These are phyloP conservation scores for Pugionium dolabratum DNA, from an alignment of 345 rosid species.

Conservation along the genomic window DNA sequence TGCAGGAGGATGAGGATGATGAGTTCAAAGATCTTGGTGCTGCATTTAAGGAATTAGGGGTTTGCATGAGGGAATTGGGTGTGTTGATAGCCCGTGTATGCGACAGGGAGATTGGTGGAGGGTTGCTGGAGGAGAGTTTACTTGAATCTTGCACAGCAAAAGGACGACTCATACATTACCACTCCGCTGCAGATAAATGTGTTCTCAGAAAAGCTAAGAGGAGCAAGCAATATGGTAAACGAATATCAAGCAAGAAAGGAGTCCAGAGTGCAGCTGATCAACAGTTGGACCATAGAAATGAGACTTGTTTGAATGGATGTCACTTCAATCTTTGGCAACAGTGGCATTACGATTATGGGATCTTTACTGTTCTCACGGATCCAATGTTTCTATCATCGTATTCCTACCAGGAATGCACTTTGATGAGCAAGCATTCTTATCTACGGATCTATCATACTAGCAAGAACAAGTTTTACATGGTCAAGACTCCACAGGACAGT, in stretches of 20 bases:
- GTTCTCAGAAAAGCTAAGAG: slow-evolving; percentile 44
- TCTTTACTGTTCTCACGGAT: slow-evolving; percentile 84
- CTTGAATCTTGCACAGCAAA: slow-evolving; percentile 76
- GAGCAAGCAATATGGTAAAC: slow-evolving; percentile 41
- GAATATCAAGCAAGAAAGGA: slow-evolving; percentile 25
- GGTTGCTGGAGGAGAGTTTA: slow-evolving; percentile 64
- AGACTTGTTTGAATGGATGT: slow-evolving; percentile 37
- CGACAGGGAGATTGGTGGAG: slow-evolving; percentile 71
- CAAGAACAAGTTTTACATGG: slow-evolving; percentile 54
- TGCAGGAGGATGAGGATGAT: slow-evolving; percentile 25
- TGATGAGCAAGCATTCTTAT: slow-evolving; percentile 50
- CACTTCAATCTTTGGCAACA: slow-evolving; percentile 71
- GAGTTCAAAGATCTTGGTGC: slow-evolving; percentile 57
- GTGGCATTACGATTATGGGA: slow-evolving; percentile 94
- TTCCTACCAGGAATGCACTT: slow-evolving; percentile 43
- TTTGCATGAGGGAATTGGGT: slow-evolving; percentile 76
- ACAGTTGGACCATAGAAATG: slow-evolving; percentile 29
- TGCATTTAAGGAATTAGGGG: slow-evolving; percentile 63
- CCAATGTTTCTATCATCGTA: slow-evolving; percentile 63
- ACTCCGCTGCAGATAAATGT: slow-evolving; percentile 57
- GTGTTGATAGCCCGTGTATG: slow-evolving; percentile 67
- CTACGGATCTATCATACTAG: slow-evolving; percentile 63
- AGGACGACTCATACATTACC: slow-evolving; percentile 89
- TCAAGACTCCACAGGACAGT: slow-evolving; percentile 72
- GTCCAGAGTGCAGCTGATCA: neutral